phyloP scores from a whole-genome alignment of 2,329 filamentous ascomycete genomes.

The Fusarium dlaminii region DNA sequence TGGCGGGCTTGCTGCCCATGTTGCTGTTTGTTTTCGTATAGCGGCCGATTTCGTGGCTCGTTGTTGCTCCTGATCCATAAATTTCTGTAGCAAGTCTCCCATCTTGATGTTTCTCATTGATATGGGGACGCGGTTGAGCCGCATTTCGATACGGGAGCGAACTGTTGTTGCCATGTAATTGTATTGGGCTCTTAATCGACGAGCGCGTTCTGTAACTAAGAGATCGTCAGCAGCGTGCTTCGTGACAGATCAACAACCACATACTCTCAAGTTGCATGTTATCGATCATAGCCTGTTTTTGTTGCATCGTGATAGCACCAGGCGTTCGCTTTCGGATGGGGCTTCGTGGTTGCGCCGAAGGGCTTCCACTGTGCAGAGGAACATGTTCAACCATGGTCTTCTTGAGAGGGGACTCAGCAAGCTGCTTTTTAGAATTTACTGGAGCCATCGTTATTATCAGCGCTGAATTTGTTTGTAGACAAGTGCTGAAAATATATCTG shows the following conservation, averaged over 20 bases:
- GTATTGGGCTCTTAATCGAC: constrained; percentile 89
- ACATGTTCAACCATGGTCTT: constrained; percentile 38
- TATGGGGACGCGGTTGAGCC: constrained; percentile 89
- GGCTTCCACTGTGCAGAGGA: constrained; percentile 40
- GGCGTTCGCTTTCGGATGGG: constrained; percentile 68
- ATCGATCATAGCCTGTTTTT: constrained; percentile 89
- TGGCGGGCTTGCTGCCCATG: constrained; percentile 48
- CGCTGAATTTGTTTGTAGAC: constrained; percentile 3
- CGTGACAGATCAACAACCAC: constrained; percentile 42
- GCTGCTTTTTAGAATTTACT: constrained; percentile 51
- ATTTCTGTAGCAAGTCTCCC: constrained; percentile 74
- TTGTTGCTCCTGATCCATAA: constrained; percentile 57
- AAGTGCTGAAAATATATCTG: constrained; percentile 15
- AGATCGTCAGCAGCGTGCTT: constrained; percentile 25
- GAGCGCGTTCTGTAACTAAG: constrained; percentile 84
- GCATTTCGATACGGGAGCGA: constrained; percentile 86
- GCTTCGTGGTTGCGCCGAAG: constrained; percentile 59
- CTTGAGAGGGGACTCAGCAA: constrained; percentile 24
- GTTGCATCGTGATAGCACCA: constrained; percentile 70
- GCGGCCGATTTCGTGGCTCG: constrained; percentile 56
- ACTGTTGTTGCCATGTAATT: constrained; percentile 87
- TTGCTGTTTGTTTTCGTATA: constrained; percentile 62
- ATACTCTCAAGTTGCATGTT: constrained; percentile 89
- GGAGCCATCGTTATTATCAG: constrained; percentile 56
- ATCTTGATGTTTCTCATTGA: constrained; percentile 82